phyloP scores from a whole-genome alignment of 1,139 yeast species.

The Lipomyces yarrowii region DNA sequence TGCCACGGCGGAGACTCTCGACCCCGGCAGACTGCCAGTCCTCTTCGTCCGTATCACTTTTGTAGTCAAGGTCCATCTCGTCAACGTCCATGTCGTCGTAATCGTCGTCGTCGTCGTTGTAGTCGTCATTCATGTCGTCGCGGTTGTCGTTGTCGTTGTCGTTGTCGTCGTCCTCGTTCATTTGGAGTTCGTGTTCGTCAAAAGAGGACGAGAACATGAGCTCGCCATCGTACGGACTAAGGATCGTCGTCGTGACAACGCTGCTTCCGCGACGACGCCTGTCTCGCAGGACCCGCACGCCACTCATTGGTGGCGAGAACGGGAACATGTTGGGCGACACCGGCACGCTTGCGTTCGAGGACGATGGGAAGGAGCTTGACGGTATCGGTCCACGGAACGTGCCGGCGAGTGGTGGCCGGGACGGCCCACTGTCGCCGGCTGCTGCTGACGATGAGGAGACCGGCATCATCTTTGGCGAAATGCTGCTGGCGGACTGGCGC shows the following conservation, averaged over 20 bases:
- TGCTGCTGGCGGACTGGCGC: conserved; percentile 1
- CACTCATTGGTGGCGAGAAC: conserved; percentile 25
- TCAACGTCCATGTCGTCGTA: conserved; percentile 28
- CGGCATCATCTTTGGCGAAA: neutral
- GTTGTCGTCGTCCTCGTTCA: conserved; percentile 19
- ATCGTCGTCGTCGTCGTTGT: conserved; percentile 15
- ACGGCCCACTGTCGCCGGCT: neutral
- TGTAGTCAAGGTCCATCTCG: conserved; percentile 26
- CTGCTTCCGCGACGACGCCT: conserved; percentile 26
- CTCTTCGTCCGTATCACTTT: conserved; percentile 81
- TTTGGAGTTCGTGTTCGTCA: conserved; percentile 17
- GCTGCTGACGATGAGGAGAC: neutral
- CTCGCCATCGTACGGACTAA: conserved; percentile 30
- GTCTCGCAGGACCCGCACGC: conserved; percentile 26
- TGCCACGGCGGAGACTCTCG: conserved; percentile 43
- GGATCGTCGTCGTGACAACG: conserved; percentile 29
- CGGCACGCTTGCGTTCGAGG: conserved; percentile 16
- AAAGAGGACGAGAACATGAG: conserved; percentile 29
- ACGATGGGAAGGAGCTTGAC: conserved; percentile 2
- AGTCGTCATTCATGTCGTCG: neutral
- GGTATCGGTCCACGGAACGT: conserved; percentile 1
- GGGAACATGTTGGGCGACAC: conserved; percentile 30
- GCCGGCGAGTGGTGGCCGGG: neutral
- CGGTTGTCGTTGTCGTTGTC: too few species aligned
- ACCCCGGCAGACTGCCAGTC: conserved; percentile 95